Base-by-base conservation (phyloP, 345 rosid species). In the Hirschfeldia incana region DNA sequence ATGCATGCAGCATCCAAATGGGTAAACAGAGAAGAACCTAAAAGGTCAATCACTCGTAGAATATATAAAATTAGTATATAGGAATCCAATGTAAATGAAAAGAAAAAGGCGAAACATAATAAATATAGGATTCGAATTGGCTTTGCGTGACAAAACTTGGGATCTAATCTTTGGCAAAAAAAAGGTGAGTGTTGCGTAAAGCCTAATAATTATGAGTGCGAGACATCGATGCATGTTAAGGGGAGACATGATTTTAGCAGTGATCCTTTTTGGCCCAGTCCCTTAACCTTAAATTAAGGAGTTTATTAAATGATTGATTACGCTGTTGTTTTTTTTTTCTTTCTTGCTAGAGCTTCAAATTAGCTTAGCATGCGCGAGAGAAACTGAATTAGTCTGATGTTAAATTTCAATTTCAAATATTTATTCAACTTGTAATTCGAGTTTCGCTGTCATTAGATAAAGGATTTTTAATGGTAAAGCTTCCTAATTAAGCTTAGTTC, bases 201-300 rank as follows among this genome's bases (percentile, higher is more conserved):
- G 69, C 21, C 69, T 67, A 73, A 72, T 78, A 37, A 73, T 51
- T 11, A 78, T 73, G 73, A 78, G 74, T 78, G 82, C 73, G 74
- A 73, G 82, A 67, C 82, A 78, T 73, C 64, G 15, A 46, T 78
- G 82, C 77, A 78, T 78, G 73, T 73, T 32, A 73, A 73, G 55
- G 7, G 82, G 82, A 67, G 73, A 78, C 82, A 78, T 2, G 44
- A 44, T 33, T 73, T 73, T 78, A 21, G 33, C 74, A 73, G 73
- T 67, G 73, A 63, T 66, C 82, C 82, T 46, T 59, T 78, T 73
- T 78, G 77, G 73, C 73, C 69, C 82, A 78, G 73, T 78, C 77
- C 32, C 69, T 73, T 73, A 57, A 78, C 78, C 82, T 65, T 78
- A 58, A 73, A 59, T 78, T 78, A 59, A 73, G 82, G 82, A 69